Conservation (phyloP, 305 asterid genomes). For the Withania somnifera region DNA sequence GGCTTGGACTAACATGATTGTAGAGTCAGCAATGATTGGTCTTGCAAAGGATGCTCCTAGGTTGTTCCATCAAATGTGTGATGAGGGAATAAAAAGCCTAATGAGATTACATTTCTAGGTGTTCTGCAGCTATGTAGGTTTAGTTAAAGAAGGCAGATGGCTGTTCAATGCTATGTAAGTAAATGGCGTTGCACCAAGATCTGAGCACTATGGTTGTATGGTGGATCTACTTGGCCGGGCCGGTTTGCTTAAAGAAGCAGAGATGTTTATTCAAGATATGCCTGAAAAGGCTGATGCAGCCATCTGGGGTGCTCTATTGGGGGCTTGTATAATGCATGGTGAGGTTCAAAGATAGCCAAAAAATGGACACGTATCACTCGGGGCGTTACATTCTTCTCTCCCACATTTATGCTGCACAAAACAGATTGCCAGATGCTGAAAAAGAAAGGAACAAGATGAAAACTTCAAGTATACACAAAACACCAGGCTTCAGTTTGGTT, state of each 20-base stretch:
- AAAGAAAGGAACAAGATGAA: constrained; percentile 14
- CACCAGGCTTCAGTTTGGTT: constrained; percentile 12
- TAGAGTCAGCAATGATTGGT: constrained; percentile 7
- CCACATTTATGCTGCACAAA: constrained; percentile 11
- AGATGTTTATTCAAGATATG: constrained; percentile 6
- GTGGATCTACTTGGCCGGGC: constrained; percentile 15
- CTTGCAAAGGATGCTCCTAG: constrained; percentile 1
- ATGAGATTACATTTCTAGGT: constrained; percentile 9
- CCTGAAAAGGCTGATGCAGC: not conserved
- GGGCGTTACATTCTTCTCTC: constrained; percentile 11
- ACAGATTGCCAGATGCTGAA: constrained; percentile 13
- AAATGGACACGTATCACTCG: constrained; percentile 9
- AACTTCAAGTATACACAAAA: constrained; percentile 5
- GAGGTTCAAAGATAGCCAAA: constrained; percentile 10
- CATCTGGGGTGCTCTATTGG: constrained; percentile 12
- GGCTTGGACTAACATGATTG: constrained; percentile 11
- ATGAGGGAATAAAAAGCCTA: constrained; percentile 2
- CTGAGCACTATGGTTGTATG: constrained; percentile 15
- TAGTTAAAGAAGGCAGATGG: constrained; percentile 8
- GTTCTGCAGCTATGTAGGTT: constrained; percentile 8
- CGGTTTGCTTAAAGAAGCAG: constrained; percentile 12
- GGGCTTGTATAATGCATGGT: constrained; percentile 12
- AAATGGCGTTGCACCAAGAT: constrained; percentile 6
- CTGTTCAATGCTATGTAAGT: constrained; percentile 6
- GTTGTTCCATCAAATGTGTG: constrained; percentile 4